Conservation (phyloP, 176 grass and related monocot species). For the Saccharum officinarum region DNA sequence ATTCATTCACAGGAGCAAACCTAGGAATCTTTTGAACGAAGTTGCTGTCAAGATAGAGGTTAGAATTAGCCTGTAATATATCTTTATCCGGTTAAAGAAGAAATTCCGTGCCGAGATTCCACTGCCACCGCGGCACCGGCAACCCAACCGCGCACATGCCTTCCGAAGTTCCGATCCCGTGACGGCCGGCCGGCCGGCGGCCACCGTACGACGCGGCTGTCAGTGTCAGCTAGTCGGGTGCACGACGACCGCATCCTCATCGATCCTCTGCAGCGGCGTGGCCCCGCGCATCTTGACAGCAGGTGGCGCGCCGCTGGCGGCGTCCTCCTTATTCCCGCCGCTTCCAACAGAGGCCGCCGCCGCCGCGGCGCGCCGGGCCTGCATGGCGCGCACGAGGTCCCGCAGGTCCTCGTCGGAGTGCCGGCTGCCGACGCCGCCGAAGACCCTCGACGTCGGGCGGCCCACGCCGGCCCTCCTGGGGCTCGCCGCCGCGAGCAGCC, state of each 20-base stretch:
- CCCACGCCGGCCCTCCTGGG: slow-evolving; percentile 12
- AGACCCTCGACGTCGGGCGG: slow-evolving; percentile 26
- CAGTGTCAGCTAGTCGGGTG: neutral
- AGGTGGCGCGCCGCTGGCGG: neutral
- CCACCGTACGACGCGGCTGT: too few species aligned
- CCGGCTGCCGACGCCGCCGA: neutral
- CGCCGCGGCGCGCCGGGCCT: neutral
- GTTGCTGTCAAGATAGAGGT: neutral
- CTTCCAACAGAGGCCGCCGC: neutral
- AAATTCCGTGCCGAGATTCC: neutral
- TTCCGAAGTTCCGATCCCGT: too few species aligned
- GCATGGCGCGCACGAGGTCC: slow-evolving; percentile 22
- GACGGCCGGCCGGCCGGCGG: too few species aligned
- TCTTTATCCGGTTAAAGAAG: too few species aligned
- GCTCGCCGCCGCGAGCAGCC: slow-evolving; percentile 25
- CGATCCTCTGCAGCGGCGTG: slow-evolving; percentile 6
- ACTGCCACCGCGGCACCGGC: neutral
- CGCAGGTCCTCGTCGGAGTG: slow-evolving; percentile 4
- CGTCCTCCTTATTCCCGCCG: neutral
- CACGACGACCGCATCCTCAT: neutral
- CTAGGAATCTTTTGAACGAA: neutral
- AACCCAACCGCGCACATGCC: neutral
- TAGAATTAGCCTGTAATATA: neutral
- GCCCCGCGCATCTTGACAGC: neutral
- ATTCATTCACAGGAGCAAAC: neutral